Evolutionary conservation across 768 basidiomycete species (phyloP).

Genomic region (Auricularia cornea): DNA sequence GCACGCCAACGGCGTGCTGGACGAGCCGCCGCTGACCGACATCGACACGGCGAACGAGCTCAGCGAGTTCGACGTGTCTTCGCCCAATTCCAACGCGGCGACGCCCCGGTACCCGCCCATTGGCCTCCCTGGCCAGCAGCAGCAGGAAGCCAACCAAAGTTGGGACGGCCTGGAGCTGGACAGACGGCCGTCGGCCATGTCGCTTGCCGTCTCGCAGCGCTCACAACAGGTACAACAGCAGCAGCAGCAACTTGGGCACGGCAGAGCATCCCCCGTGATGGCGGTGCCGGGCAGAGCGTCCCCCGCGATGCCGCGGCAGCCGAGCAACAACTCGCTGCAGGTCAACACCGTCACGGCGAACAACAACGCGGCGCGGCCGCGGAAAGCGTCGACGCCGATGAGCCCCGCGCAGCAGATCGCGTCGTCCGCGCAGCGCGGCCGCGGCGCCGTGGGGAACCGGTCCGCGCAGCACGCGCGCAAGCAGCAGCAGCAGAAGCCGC

Average conservation of each 20-base stretch:
- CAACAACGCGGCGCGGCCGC: not conserved
- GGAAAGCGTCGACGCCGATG: not conserved
- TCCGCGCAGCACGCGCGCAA: not conserved
- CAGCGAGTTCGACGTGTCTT: not conserved
- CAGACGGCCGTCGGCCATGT: not conserved
- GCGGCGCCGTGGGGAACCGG: not conserved
- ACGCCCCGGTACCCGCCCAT: not conserved
- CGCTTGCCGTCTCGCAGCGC: not conserved
- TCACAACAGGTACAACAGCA: not conserved
- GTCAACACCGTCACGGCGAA: not conserved
- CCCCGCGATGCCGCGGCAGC: not conserved
- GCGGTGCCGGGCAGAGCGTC: not conserved
- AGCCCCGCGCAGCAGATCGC: not conserved
- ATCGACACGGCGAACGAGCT: constrained; percentile 41
- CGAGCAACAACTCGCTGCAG: not conserved
- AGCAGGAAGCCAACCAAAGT: not conserved
- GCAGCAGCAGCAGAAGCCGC: not conserved
- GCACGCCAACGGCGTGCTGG: constrained; percentile 45
- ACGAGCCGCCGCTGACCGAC: constrained; percentile 71
- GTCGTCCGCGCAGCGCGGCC: not conserved
- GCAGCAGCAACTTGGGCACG: not conserved
- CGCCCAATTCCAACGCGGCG: not conserved
- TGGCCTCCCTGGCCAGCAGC: not conserved
- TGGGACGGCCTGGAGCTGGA: not conserved
- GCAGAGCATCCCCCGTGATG: not conserved